Base-by-base conservation (phyloP, 352 stramenopile genomes). In the Pythium sukuiense region DNA sequence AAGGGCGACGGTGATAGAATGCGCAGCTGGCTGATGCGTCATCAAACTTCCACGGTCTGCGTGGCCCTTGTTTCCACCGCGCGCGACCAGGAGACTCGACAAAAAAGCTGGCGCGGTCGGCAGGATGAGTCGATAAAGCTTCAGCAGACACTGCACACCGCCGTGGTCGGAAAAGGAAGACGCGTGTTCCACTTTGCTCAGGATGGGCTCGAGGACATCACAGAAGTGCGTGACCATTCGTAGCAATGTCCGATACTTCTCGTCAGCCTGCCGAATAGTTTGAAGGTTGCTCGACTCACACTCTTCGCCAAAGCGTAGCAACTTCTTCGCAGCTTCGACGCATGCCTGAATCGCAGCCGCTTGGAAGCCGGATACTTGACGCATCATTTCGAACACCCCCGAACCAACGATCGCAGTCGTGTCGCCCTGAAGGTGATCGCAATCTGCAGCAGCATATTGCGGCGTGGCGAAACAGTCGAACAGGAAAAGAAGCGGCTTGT, bases 341-440 rank as follows among this genome's bases (percentile, higher is more conserved):
- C 96, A 85, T 9, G 93, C 92, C 67, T 91, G 76, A 45, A 99
- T 88, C 8, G 93, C 81, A 35, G 85, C 71, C 39, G 85, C 81
- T 56, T 95, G 91, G 48, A 99, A 87, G 33, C 74, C 85, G 35
- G 91, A 85, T 46, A 98, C 89, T 73, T 99, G 96, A 6, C 96
- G 87, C 92, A 99, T 98, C 26, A 99, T 76, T 74, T 99, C 96
- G 72, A 99, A 97, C 39, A 99, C 77, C 12, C 96, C 96, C 6
- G 89, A 91, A 2, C 95, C 96, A 52, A 99, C 86, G 37, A 98
- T 95, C 13, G 91, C 86, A 24, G 93, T 84, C 54, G 98, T 92
- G 69, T 98, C 96, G 49, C 90, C 93, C 54, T 98, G 81, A 11
- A 99, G 80, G 62, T 89, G 98, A 46, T 97, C 71, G 64, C 80